Conservation (phyloP, 371 early-diverging fungal genomes). For the Apophysomyces ossiformis region DNA sequence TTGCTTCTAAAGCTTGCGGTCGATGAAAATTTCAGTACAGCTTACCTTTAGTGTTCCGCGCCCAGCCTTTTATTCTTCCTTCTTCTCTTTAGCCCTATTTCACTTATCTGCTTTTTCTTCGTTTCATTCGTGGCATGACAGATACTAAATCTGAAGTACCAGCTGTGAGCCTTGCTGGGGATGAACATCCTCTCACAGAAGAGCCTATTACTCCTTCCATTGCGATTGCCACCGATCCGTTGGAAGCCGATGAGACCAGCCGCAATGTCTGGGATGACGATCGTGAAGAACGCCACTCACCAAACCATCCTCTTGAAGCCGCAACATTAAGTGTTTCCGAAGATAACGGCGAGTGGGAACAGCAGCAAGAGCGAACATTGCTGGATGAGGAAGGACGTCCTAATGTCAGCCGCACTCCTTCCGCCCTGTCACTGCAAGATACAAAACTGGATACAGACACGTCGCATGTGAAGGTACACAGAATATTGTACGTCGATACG, state of each 20-base stretch:
- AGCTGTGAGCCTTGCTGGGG: slow-evolving; percentile 1
- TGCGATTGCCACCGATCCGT: slow-evolving; percentile 1
- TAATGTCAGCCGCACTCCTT: slow-evolving; percentile 22
- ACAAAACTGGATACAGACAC: slow-evolving; percentile 26
- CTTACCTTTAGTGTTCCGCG: not conserved
- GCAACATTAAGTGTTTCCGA: slow-evolving; percentile 3
- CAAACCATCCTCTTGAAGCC: slow-evolving; percentile 6
- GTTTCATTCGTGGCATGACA: not conserved
- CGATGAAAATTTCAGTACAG: not conserved
- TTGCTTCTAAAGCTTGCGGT: not conserved
- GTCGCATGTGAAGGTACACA: slow-evolving; percentile 42
- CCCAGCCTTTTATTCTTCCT: not conserved
- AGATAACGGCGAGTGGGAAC: slow-evolving; percentile 13
- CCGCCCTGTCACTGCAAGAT: slow-evolving; percentile 15
- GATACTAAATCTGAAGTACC: slow-evolving; percentile 6
- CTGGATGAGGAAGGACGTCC: slow-evolving; percentile 32
- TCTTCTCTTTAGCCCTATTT: not conserved
- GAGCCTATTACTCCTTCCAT: not conserved
- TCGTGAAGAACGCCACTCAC: not conserved
- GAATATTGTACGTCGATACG: not conserved
- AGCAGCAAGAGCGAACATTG: slow-evolving; percentile 34
- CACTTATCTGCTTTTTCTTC: not conserved
- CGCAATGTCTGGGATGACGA: slow-evolving; percentile 6
- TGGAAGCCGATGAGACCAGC: slow-evolving; percentile 5
- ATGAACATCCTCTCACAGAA: slow-evolving; percentile 6